Conservation (phyloP, 2,329 filamentous ascomycete species). For the Penicillium sp. region DNA sequence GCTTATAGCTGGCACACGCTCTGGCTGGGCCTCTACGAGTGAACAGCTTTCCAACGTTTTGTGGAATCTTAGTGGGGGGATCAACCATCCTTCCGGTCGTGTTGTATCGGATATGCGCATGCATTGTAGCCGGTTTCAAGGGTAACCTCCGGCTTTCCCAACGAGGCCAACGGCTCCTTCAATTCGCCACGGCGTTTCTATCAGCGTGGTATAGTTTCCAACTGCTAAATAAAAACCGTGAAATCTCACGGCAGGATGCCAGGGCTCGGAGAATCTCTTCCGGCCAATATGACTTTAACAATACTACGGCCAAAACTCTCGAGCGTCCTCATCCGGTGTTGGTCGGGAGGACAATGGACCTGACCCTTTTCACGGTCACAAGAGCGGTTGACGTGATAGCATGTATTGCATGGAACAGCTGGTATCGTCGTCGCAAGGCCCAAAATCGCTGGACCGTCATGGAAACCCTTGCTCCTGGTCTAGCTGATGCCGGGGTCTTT, state of each 20-base stretch:
- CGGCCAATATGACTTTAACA: constrained; percentile 4
- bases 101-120: constrained; percentile 27
- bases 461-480: constrained; percentile 42
- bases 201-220: constrained; percentile 52
- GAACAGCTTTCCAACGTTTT: constrained; percentile 55
- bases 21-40: constrained; percentile 42
- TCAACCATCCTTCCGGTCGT: constrained; percentile 48
- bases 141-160: constrained; percentile 17
- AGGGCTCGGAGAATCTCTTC: constrained; percentile 6
- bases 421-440: constrained; percentile 34
- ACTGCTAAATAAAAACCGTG: constrained; percentile 46
- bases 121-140: constrained; percentile 20
- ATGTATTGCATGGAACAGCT: constrained; percentile 63
- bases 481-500: constrained; percentile 71
- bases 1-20: constrained; percentile 37
- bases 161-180: constrained; percentile 26
- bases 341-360: constrained; percentile 75
- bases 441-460: constrained; percentile 32
- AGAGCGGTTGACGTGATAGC: constrained; percentile 71
- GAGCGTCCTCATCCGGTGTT: constrained; percentile 33
- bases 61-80: constrained; percentile 53
- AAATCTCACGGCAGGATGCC: constrained; percentile 14
- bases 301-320: constrained; percentile 4
- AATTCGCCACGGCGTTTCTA: constrained; percentile 48
- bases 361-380: constrained; percentile 75